phyloP scores from a whole-genome alignment of 2,329 filamentous ascomycete genomes.

The Colletotrichum tofieldiae region DNA sequence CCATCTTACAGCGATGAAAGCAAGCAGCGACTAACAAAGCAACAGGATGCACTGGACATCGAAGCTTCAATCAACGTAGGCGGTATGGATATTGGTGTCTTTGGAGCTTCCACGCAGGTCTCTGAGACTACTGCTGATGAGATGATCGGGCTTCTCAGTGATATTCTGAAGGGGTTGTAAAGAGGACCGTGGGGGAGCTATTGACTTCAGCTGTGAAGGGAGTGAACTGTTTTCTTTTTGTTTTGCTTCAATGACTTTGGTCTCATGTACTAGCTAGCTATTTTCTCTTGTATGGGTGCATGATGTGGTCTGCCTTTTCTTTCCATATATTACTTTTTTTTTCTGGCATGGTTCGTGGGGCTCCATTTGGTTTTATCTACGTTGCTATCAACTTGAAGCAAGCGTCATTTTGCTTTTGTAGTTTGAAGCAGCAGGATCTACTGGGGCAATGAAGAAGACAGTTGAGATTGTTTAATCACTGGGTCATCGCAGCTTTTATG shows the following conservation, averaged over 20 bases:
- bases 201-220: too few relatives aligned
- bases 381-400: too few relatives aligned
- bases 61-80: slow-evolving; percentile 55
- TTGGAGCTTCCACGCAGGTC: slow-evolving; percentile 48
- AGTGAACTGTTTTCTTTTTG: neutral
- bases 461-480: too few relatives aligned
- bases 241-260: neutral
- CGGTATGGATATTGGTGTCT: slow-evolving; percentile 58
- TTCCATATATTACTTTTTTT: too few relatives aligned
- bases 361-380: neutral
- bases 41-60: slow-evolving; percentile 58
- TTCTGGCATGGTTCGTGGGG: neutral
- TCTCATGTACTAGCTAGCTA: neutral
- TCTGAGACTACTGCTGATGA: slow-evolving; percentile 2
- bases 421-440: too few relatives aligned
- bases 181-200: neutral
- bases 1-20: neutral
- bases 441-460: too few relatives aligned
- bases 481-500: too few relatives aligned
- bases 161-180: neutral
- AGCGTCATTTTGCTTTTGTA: too few relatives aligned
- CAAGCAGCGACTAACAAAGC: slow-evolving; percentile 3
- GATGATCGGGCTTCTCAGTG: slow-evolving; percentile 12
- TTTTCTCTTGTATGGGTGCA: too few relatives aligned
- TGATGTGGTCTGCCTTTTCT: neutral